phyloP scores from a whole-genome alignment of 2,329 filamentous ascomycete species.

The Alternaria arborescens region DNA sequence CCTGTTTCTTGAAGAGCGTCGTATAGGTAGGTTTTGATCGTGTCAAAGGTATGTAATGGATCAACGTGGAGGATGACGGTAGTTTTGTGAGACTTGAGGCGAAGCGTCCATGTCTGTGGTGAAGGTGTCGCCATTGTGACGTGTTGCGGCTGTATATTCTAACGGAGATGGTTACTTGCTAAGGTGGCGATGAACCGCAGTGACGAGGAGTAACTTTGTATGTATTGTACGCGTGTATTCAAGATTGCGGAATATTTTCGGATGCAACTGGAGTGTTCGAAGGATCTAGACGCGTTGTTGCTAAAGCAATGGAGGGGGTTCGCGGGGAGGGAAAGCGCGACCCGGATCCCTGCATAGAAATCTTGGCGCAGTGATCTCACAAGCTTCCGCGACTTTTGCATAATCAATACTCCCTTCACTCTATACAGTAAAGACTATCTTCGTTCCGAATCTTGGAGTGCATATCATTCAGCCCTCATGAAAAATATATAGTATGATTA shows the following conservation, averaged over 20 bases:
- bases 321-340: slow-evolving; percentile 18
- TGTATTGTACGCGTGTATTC: slow-evolving; percentile 8
- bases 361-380: slow-evolving; percentile 31
- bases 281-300: slow-evolving; percentile 6
- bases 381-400: not conserved
- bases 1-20: slow-evolving; percentile 52
- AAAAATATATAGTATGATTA: not conserved
- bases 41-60: slow-evolving; percentile 52
- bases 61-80: slow-evolving; percentile 59
- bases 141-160: not conserved
- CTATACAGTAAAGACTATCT: not conserved
- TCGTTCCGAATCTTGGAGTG: not conserved
- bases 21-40: slow-evolving; percentile 54
- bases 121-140: slow-evolving; percentile 33
- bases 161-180: not conserved
- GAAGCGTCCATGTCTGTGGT: slow-evolving; percentile 53
- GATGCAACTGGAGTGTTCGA: not conserved
- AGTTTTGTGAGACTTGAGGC: slow-evolving; percentile 57
- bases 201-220: no score
- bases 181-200: not conserved
- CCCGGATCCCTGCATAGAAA: slow-evolving; percentile 13
- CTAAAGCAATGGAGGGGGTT: slow-evolving; percentile 10
- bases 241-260: not conserved
- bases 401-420: not conserved
- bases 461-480: no score